Evolutionary conservation across 768 basidiomycete genomes (phyloP), one percentile per base, ranked within the genome.

Genomic region (Lactifluus rugatus): DNA sequence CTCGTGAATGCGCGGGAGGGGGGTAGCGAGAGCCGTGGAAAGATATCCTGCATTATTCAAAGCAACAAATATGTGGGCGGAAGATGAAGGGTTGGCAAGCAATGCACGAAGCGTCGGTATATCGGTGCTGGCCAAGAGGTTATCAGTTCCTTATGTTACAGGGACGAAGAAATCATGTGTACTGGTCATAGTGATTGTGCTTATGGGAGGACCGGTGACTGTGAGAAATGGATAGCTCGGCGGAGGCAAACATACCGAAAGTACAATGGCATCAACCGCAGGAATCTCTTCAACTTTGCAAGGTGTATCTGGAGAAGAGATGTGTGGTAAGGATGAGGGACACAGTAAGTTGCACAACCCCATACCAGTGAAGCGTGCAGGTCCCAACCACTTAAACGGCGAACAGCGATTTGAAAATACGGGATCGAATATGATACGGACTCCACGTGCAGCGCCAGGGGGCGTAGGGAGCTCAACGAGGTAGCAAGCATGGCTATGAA

Each of bases 211-310:
- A 26, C 48, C 23, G 1, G 37, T 16, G 17, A 16, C 17, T 16
- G 26, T n/a, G 32, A 21, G n/a, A 34, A 3, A 39, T 11, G 17
- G 11, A 36, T 19, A 4, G 7, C 14, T n/a, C 37, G 17, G 37
- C 16, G 5, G 37, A 39, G 17, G 7, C 7, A 16, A 31, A 48
- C 69, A 70, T 72, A 72, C 80, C 66, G 74, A 76, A 52, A 81
- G 73, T 16, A 76, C 74, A 34, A 82, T 73, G 5, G 71, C 73
- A 63, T 81, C 79, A 17, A 81, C 68, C 1, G 74, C 68, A 1
- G 80, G 79, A 23, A 82, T 66, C 2, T 78, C 75, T 34, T 72
- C 67, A 17, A 74, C 68, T 11, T 66, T 53, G 52, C 75, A 75
- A 0, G 77, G 73, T 0, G 72, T 44, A 9, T 69, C 71, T 73